These are phyloP conservation scores for Pleurotus ostreatus DNA, from an alignment of 768 basidiomycete genomes.

Conservation along the genomic window DNA sequence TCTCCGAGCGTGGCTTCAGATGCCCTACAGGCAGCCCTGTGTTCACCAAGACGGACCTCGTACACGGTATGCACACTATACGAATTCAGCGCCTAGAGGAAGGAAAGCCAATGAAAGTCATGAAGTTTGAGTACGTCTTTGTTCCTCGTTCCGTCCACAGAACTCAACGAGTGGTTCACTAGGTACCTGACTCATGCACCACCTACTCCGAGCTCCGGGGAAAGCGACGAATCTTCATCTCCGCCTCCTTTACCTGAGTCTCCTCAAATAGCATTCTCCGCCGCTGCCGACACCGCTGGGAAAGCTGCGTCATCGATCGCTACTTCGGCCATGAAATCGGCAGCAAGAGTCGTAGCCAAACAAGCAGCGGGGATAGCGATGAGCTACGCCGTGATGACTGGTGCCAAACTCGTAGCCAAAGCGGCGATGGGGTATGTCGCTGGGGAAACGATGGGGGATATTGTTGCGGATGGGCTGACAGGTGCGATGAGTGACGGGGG, in stretches of 20 bases:
- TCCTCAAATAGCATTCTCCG: neutral
- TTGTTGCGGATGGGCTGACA: neutral
- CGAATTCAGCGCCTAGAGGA: neutral
- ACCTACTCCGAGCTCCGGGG: neutral
- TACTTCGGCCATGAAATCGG: neutral
- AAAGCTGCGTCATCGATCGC: too few relatives aligned
- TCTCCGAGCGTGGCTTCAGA: neutral
- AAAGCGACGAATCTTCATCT: too few relatives aligned
- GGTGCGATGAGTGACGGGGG: neutral
- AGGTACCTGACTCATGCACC: neutral
- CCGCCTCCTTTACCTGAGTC: too few relatives aligned
- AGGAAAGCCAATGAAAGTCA: neutral
- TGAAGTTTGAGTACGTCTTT: constrained; percentile 3
- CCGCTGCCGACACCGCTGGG: neutral
- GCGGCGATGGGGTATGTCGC: neutral
- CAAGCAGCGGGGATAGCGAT: neutral
- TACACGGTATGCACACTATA: neutral
- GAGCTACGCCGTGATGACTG: neutral
- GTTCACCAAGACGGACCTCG: neutral
- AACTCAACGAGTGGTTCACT: neutral
- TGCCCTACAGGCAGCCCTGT: neutral
- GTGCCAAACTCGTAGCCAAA: neutral
- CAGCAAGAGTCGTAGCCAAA: neutral
- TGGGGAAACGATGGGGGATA: neutral
- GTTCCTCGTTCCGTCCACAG: too few relatives aligned